Conservation (phyloP, 2,329 filamentous ascomycete genomes). For the Phialophora macrospora region DNA sequence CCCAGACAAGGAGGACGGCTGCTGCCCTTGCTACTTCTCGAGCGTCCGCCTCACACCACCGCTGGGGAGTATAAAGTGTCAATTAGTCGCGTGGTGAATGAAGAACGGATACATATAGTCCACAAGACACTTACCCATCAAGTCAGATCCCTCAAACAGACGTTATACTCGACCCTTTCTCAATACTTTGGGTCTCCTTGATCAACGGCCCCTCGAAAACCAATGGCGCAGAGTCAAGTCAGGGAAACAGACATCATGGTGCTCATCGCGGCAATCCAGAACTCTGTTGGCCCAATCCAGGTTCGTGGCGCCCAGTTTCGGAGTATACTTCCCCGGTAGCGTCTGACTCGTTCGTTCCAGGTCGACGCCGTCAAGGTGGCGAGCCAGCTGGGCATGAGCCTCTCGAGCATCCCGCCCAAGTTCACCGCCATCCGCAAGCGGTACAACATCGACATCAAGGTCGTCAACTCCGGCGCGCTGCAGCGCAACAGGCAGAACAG, state of each 20-base stretch:
- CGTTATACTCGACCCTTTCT: background rate
- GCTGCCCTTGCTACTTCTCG: background rate
- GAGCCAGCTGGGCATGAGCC: slow-evolving; percentile 31
- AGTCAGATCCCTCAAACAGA: background rate
- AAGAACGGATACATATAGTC: background rate
- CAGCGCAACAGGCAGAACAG: slow-evolving; percentile 32
- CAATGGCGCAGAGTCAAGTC: slow-evolving; percentile 28
- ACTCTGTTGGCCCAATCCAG: slow-evolving; percentile 33
- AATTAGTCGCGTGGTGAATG: background rate
- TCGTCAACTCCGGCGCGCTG: slow-evolving; percentile 34
- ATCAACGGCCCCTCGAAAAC: background rate
- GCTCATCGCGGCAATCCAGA: slow-evolving; percentile 33
- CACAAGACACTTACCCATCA: background rate
- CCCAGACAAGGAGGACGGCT: background rate
- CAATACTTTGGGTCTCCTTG: too few species aligned
- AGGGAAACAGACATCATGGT: slow-evolving; percentile 32
- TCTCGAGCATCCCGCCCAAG: slow-evolving; percentile 33
- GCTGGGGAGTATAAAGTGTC: background rate
- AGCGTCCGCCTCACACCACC: background rate
- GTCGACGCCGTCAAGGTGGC: slow-evolving; percentile 33
- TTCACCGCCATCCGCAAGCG: slow-evolving; percentile 32
- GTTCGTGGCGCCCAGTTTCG: slow-evolving; percentile 7
- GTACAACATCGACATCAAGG: slow-evolving; percentile 36
- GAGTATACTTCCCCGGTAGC: too few species aligned
- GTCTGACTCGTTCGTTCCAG: slow-evolving; percentile 8